phyloP scores from a whole-genome alignment of 768 basidiomycete species.

The Coprinopsis strossmayeri region DNA sequence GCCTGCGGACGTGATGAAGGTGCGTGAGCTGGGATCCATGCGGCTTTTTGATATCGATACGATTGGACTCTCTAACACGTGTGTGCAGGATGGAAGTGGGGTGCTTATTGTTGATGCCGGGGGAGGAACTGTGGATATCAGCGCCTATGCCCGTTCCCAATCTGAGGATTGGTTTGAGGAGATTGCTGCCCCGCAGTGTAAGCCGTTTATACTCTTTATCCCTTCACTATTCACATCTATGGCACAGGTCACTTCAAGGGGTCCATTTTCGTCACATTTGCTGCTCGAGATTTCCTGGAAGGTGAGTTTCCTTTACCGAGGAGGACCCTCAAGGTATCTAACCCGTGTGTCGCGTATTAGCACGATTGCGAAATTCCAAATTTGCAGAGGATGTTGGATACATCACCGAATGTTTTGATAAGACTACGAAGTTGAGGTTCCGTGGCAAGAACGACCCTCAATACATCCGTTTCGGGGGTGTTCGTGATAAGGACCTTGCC shows the following conservation, averaged over 20 bases:
- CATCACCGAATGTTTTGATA: slow-evolving; percentile 18
- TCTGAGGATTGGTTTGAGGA: slow-evolving; percentile 27
- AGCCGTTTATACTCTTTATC: not conserved
- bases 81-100: slow-evolving; percentile 32
- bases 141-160: slow-evolving; percentile 36
- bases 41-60: too few relatives aligned
- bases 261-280: slow-evolving; percentile 37
- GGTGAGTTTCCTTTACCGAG: slow-evolving; percentile 20
- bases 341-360: slow-evolving; percentile 3
- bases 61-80: not conserved
- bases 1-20: slow-evolving; percentile 9
- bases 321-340: not conserved
- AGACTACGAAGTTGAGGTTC: slow-evolving; percentile 17
- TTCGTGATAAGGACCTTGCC: slow-evolving; percentile 14
- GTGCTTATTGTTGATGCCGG: slow-evolving; percentile 56
- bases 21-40: too few relatives aligned
- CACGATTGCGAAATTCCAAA: slow-evolving; percentile 9
- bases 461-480: slow-evolving; percentile 17
- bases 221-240: not conserved
- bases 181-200: slow-evolving; percentile 34
- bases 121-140: slow-evolving; percentile 55
- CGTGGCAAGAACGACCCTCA: slow-evolving; percentile 15
- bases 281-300: slow-evolving; percentile 28
- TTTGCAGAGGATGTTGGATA: slow-evolving; percentile 14
- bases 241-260: slow-evolving; percentile 35